Base-by-base conservation (phyloP, 2,329 filamentous ascomycete species). In the Chaetomium olivaceum region DNA sequence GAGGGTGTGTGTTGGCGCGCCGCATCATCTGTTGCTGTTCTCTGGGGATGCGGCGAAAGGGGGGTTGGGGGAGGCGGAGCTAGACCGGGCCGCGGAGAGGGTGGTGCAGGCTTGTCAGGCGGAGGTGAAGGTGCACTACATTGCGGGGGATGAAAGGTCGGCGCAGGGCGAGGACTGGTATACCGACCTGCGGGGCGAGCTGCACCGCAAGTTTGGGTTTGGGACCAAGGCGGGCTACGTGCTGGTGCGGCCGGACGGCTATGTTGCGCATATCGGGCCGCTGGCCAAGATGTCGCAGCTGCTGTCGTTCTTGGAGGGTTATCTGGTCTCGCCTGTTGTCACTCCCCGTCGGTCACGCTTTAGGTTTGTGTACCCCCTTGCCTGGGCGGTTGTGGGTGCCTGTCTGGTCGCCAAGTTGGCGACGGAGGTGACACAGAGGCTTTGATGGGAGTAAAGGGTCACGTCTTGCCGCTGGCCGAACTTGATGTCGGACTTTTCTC, bases 1-100 rank as follows among this genome's bases (percentile, higher is more conserved):
- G 46, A 68, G 65, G 19, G 52, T 78, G 6, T 74, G 69, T 33
- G 71, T 61, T 1, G 74, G 74, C 2, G 62, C 65, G 4, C 58
- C 57, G 8, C 70, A 77, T 64, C 74, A 76, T 56, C 64, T 79
- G 5, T 27, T 79, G 6, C 61, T 79, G 9, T 79, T 79, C 62
- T 72, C 74, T 3, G 74, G 74, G 3, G 31, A 59, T 4, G 27
- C 1, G 65, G 62, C 8, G 57, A 48, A 2, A 58, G 31, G 8
- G 11, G 46, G 2, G 51, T 61, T 4, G n/a, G 70, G 63, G 39
- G 62, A 68, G 9, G 65, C 62, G 6, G 68, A 66, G 27, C 57
- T 76, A 25, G 48, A 61, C 19, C 43, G 52, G 7, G 70, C 66
- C 3, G 62, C 58, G 11, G 55, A 63, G 19, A 61, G 57, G 33